Evolutionary conservation across 306 rosid genomes (phyloP).

Genomic region (Astragalus glycyphyllos): DNA sequence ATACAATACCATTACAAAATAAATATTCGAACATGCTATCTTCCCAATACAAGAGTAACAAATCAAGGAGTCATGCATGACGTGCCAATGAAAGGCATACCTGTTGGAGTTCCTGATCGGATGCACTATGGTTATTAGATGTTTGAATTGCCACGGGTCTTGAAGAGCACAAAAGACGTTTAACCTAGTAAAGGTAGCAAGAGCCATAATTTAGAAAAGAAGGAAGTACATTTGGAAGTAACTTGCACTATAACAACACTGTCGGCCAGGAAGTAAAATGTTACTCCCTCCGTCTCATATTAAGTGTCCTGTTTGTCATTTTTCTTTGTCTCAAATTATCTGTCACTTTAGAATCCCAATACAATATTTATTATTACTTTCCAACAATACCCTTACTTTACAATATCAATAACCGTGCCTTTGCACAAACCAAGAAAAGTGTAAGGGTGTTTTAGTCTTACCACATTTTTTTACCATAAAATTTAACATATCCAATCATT

Average conservation of each 20-base stretch:
- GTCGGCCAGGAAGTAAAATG: conserved; percentile 29
- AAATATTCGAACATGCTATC: conserved; percentile 1
- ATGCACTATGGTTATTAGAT: conserved; percentile 82
- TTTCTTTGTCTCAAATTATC: too few relatives aligned
- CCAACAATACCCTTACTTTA: too few relatives aligned
- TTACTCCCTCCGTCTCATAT: too few relatives aligned
- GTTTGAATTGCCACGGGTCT: conserved; percentile 97
- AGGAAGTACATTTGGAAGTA: conserved; percentile 3
- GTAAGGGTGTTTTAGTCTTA: too few relatives aligned
- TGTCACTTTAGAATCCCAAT: too few relatives aligned
- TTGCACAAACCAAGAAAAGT: too few relatives aligned
- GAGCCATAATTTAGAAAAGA: conserved; percentile 29
- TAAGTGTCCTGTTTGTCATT: too few relatives aligned
- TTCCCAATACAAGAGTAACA: conserved; percentile 6
- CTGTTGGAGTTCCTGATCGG: conserved; percentile 99
- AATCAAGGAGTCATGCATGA: conserved; percentile 7
- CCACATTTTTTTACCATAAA: too few relatives aligned
- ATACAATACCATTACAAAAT: too few relatives aligned
- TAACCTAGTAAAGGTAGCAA: conserved; percentile 65
- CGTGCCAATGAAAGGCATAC: conserved; percentile 51
- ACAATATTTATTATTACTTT: too few relatives aligned
- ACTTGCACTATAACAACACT: conserved; percentile 30
- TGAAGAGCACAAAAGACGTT: conserved; percentile 92
- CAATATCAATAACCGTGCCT: too few relatives aligned
- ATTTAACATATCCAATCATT: too few relatives aligned